These are phyloP conservation scores for Coix lacrymajobi DNA, from an alignment of 176 grass and related monocot genomes.

Conservation along the genomic window DNA sequence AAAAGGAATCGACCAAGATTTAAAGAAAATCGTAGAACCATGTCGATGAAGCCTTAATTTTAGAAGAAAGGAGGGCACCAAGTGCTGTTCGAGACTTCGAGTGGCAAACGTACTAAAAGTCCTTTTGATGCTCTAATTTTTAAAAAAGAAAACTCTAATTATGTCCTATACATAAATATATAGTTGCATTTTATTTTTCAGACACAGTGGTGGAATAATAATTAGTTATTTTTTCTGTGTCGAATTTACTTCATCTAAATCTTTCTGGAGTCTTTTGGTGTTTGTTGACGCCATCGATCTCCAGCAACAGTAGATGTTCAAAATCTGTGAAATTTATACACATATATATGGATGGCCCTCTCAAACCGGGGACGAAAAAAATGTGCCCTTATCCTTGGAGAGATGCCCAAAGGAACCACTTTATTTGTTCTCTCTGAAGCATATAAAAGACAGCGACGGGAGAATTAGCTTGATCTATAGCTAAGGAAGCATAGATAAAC, in stretches of 20 bases:
- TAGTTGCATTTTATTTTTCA: background rate
- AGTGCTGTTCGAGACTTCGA: background rate
- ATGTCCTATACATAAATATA: background rate
- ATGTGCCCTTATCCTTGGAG: background rate
- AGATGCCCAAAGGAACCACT: background rate
- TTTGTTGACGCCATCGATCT: too few species aligned
- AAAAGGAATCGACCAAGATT: background rate
- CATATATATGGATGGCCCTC: too few species aligned
- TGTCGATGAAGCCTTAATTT: background rate
- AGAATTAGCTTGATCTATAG: background rate
- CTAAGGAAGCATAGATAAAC: background rate
- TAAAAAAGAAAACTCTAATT: background rate
- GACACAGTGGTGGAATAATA: background rate
- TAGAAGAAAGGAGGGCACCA: background rate
- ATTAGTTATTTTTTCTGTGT: background rate
- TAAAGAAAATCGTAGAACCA: background rate
- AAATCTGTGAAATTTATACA: too few species aligned
- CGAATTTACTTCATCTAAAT: background rate
- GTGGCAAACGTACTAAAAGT: background rate
- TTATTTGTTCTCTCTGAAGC: slow-evolving; percentile 8
- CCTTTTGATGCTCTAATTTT: background rate
- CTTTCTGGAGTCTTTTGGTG: background rate
- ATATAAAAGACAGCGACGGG: slow-evolving; percentile 7
- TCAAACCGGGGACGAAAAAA: too few species aligned
- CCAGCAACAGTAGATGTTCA: too few species aligned